These are phyloP conservation scores for Rhodotorula sp. DNA, from an alignment of 1,284 basidiomycete genomes.

Conservation along the genomic window DNA sequence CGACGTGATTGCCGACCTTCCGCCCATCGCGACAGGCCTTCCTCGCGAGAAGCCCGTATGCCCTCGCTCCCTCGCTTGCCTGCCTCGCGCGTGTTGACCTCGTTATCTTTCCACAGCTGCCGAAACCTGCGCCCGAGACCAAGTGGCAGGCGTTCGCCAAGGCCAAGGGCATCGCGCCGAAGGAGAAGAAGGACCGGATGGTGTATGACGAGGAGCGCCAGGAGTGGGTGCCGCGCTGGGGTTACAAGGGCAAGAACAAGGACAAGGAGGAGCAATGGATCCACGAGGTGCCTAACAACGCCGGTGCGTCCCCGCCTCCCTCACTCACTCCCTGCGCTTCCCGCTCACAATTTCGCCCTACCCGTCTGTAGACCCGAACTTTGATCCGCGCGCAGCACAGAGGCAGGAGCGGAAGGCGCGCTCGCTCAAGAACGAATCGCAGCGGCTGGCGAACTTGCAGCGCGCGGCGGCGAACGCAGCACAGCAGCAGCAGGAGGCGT, in stretches of 20 bases:
- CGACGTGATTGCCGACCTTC: constrained; percentile 82
- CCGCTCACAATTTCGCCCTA: constrained; percentile 3
- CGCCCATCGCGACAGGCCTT: constrained; percentile 70
- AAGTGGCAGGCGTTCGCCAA: constrained; percentile 97
- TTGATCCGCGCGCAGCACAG: constrained; percentile 75
- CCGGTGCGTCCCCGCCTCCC: constrained; percentile 61
- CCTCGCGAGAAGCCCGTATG: constrained; percentile 72
- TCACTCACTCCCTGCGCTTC: neutral
- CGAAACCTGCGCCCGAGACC: constrained; percentile 86
- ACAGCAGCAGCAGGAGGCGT: constrained; percentile 27
- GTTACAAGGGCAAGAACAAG: constrained; percentile 86
- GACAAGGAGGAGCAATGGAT: constrained; percentile 88
- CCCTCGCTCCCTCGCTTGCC: neutral
- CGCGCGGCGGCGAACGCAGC: constrained; percentile 55
- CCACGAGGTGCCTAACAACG: constrained; percentile 81
- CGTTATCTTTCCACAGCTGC: constrained; percentile 54
- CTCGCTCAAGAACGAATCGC: constrained; percentile 80
- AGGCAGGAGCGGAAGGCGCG: constrained; percentile 76
- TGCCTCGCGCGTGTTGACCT: too few species aligned
- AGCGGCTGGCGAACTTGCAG: constrained; percentile 76
- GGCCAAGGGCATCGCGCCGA: constrained; percentile 88
- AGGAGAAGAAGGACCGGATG: constrained; percentile 70
- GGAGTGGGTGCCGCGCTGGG: constrained; percentile 93
- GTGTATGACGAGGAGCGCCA: constrained; percentile 94
- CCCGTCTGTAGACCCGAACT: constrained; percentile 66